Evolutionary conservation across 768 basidiomycete genomes (phyloP), one percentile per base, ranked within the genome.

Genomic region (Infundibulicybe gibba): DNA sequence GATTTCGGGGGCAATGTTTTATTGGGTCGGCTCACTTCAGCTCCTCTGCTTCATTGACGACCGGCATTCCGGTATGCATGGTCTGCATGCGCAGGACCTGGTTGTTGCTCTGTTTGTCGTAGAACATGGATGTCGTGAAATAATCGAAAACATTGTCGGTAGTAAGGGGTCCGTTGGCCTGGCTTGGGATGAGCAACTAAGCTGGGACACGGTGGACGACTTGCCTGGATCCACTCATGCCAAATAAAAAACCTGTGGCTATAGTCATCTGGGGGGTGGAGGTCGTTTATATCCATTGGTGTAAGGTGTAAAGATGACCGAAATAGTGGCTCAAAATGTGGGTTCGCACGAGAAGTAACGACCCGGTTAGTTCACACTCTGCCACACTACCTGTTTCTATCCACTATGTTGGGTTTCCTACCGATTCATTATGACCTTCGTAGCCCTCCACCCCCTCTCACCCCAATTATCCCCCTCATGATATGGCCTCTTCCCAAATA

Each of bases 31-130:
- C 81, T 53, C 63, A 89, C 92, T 74, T 90, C 51, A 95, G 81
- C 60, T 94, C 90, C 52, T 89, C 89, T 9, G 85, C 83, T 62
- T 94, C 93, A 54, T 94, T 86, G 6, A 75, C 69, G 47, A 91
- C 67, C 9, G 86, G 80, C 21, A 79, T 68, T n/a, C 86, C 90
- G 0, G 87, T 87, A 58, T 90, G 86, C 70, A 87, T 85, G 0
- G 90, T 94, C 65, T 95, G 93, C 93, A 95, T 95, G 55, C 91
- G 85, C 38, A 95, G 70, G 25, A 88, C 83, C 57, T 93, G 89
- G 64, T 95, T 95, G 65, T 87, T 94, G 68, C 88, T 92, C 66
- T 90, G 87, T 64, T 90, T 90, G 67, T 94, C 92, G 62, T 92
- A 95, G 71, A 93, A 94, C 81, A 92, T 92, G 21, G 90, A 93